Percentiles rank a stretch among this genome's conserved stretches.
Evolutionary conservation across 768 basidiomycete genomes (phyloP).

Genomic region (Rubroboletus pulcherrimus): DNA sequence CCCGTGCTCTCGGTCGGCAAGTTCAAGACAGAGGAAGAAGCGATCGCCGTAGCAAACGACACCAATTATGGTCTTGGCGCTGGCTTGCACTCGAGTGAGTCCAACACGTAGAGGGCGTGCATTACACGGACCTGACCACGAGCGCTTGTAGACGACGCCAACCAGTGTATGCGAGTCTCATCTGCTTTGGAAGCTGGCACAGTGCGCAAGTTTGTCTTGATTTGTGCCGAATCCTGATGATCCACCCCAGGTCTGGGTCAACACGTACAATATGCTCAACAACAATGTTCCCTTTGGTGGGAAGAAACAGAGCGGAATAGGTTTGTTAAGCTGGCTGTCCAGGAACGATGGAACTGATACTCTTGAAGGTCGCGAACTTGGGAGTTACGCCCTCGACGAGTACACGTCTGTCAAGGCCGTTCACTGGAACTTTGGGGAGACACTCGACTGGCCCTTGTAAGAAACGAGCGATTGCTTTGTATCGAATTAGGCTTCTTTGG

Average conservation of each 20-base stretch:
- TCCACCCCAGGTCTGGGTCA: constrained; percentile 74
- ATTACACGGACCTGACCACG: background rate
- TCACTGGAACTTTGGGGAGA: constrained; percentile 86
- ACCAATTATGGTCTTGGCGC: constrained; percentile 90
- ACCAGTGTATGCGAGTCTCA: constrained; percentile 87
- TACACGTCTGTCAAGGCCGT: constrained; percentile 81
- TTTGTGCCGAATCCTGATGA: constrained; percentile 3
- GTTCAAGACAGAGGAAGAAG: constrained; percentile 88
- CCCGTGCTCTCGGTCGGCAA: constrained; percentile 82
- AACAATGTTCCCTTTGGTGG: constrained; percentile 96
- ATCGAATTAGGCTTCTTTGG: background rate
- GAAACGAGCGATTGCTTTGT: background rate
- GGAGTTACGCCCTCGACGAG: constrained; percentile 79
- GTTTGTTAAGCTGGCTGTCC: constrained; percentile 33
- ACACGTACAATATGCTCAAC: constrained; percentile 79
- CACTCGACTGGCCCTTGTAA: constrained; percentile 73
- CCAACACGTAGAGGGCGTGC: background rate
- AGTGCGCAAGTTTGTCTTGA: constrained; percentile 38
- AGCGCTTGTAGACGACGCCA: constrained; percentile 60
- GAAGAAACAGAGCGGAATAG: constrained; percentile 88
- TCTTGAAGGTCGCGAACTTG: constrained; percentile 77
- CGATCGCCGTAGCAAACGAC: constrained; percentile 78
- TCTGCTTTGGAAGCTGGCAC: constrained; percentile 86
- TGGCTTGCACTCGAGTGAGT: constrained; percentile 81
- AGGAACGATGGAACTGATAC: constrained; percentile 7